Conservation (phyloP, 495 filamentous ascomycete genomes). For the Cudoniella acicularis region DNA sequence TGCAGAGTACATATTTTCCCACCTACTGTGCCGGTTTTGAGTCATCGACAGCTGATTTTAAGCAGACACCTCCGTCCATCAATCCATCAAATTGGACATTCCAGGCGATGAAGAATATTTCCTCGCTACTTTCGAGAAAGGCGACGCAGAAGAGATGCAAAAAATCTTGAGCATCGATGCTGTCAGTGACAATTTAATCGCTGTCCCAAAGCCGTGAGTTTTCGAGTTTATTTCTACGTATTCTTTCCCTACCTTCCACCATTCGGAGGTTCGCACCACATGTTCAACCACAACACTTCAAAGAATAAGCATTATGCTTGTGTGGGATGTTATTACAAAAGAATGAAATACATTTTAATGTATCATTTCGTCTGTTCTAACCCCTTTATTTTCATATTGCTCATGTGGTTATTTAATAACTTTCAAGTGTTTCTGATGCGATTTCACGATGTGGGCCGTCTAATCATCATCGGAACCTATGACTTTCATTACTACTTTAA, state of each 20-base stretch:
- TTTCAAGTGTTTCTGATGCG: too few species aligned
- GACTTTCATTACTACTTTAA: too few species aligned
- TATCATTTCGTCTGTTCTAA: too few species aligned
- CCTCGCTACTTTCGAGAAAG: conserved; percentile 10
- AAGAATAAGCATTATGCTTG: too few species aligned
- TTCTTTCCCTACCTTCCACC: background rate
- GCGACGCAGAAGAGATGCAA: conserved; percentile 6
- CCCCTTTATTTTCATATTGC: too few species aligned
- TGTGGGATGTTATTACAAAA: too few species aligned
- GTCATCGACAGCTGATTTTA: background rate
- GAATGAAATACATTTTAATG: too few species aligned
- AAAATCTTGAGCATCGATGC: conserved; percentile 6
- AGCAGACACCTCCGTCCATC: conserved; percentile 6
- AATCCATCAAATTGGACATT: conserved; percentile 9
- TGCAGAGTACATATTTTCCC: background rate
- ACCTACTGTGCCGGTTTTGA: background rate
- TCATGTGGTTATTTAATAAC: too few species aligned
- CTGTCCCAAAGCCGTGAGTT: conserved; percentile 17
- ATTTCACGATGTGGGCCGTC: too few species aligned
- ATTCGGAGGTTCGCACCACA: too few species aligned
- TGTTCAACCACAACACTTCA: too few species aligned
- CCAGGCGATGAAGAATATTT: conserved; percentile 11
- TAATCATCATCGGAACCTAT: too few species aligned
- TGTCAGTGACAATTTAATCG: conserved; percentile 9
- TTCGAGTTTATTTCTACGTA: background rate